Percentiles rank a stretch among this genome's conserved stretches.
Evolutionary conservation across 2,329 filamentous ascomycete species (phyloP).

Genomic region (Dothideomycetidae sp.): DNA sequence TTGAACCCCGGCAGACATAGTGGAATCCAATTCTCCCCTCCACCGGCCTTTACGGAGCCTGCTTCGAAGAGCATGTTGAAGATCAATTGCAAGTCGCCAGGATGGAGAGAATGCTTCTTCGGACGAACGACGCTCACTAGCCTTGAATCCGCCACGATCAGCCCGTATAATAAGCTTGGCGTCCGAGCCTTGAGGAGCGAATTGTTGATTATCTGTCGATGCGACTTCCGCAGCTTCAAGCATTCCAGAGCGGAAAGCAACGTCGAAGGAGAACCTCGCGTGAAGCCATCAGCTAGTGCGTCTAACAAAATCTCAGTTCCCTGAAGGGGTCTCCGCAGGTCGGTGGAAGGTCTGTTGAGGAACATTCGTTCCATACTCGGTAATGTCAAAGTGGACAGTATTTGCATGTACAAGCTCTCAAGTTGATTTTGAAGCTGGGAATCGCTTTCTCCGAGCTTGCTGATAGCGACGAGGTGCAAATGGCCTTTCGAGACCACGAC

Average conservation of each 20-base stretch:
- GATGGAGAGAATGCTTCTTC: slow-evolving; percentile 87
- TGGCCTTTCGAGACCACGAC: slow-evolving; percentile 74
- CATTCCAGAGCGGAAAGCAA: slow-evolving; percentile 86
- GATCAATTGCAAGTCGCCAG: slow-evolving; percentile 86
- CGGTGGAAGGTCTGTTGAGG: slow-evolving; percentile 78
- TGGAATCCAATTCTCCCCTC: slow-evolving; percentile 96
- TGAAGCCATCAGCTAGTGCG: slow-evolving; percentile 87
- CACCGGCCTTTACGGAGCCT: slow-evolving; percentile 75
- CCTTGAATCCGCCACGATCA: slow-evolving; percentile 82
- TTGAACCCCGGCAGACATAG: slow-evolving; percentile 94
- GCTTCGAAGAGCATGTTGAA: slow-evolving; percentile 99
- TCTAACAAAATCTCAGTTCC: slow-evolving; percentile 85
- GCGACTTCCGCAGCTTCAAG: slow-evolving; percentile 76
- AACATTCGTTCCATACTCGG: slow-evolving; percentile 80
- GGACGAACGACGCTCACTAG: slow-evolving; percentile 91
- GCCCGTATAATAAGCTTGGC: slow-evolving; percentile 72
- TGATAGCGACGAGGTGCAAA: slow-evolving; percentile 86
- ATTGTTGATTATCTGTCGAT: slow-evolving; percentile 75
- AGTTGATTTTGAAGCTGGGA: slow-evolving; percentile 73
- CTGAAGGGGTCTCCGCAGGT: slow-evolving; percentile 75
- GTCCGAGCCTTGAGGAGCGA: slow-evolving; percentile 66
- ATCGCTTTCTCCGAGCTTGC: slow-evolving; percentile 82
- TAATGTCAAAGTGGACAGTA: slow-evolving; percentile 83
- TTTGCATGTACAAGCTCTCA: slow-evolving; percentile 95
- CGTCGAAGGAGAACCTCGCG: slow-evolving; percentile 75